These are phyloP conservation scores for Coemansia erecta DNA, from an alignment of 192 early-diverging fungal genomes.

Conservation along the genomic window DNA sequence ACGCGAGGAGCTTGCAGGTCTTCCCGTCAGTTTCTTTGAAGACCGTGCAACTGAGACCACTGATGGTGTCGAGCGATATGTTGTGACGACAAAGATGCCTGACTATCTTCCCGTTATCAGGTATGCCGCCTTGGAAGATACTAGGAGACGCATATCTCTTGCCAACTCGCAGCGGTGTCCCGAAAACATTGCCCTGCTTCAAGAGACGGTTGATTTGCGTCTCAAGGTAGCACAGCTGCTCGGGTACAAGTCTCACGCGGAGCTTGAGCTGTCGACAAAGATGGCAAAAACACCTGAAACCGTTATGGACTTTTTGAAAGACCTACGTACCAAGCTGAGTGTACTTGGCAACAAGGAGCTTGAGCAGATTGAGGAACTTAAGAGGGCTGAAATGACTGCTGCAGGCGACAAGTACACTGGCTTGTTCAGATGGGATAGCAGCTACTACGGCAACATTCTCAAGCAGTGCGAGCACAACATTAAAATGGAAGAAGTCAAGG, in stretches of 20 bases:
- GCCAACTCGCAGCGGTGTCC: conserved; percentile 56
- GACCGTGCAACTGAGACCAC: conserved; percentile 47
- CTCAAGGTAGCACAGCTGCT: conserved; percentile 57
- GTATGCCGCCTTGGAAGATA: conserved; percentile 50
- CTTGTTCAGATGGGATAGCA: conserved; percentile 69
- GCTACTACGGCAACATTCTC: conserved; percentile 70
- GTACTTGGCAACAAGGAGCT: conserved; percentile 61
- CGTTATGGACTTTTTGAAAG: conserved; percentile 64
- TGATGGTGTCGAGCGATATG: conserved; percentile 58
- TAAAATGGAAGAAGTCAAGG: conserved; percentile 69
- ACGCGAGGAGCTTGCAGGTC: conserved; percentile 63
- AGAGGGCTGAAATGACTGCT: conserved; percentile 53
- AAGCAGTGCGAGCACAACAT: conserved; percentile 69
- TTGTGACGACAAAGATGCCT: conserved; percentile 73
- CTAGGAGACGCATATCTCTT: conserved; percentile 46
- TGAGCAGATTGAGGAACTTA: conserved; percentile 61
- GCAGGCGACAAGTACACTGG: conserved; percentile 56
- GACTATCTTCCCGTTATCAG: conserved; percentile 51
- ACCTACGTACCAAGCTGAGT: conserved; percentile 57
- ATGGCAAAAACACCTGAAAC: conserved; percentile 73
- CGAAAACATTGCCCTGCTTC: conserved; percentile 60
- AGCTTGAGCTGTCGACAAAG: conserved; percentile 67
- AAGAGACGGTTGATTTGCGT: conserved; percentile 57
- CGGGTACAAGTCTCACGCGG: conserved; percentile 69
- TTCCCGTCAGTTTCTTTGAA: conserved; percentile 65